Percentiles rank a stretch among this genome's conserved stretches.
Evolutionary conservation across 768 basidiomycete genomes (phyloP).

Genomic region (Rhodocollybia butyracea): DNA sequence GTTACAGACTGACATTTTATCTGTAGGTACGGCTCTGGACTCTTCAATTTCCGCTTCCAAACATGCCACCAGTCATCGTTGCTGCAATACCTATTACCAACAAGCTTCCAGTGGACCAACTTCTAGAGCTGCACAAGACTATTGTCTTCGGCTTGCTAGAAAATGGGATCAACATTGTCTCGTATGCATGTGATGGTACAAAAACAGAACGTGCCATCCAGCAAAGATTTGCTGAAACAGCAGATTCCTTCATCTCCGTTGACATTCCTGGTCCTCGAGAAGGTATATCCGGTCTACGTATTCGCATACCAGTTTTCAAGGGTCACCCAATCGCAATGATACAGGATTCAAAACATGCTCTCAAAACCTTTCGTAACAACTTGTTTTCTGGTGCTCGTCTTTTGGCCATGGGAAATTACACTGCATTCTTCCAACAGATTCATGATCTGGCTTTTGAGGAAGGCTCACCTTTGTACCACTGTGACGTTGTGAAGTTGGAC

Average conservation of each 20-base stretch:
- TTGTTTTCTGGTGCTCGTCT: slow-evolving; percentile 28
- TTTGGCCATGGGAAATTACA: slow-evolving; percentile 20
- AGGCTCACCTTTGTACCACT: slow-evolving; percentile 21
- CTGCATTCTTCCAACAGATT: slow-evolving; percentile 16
- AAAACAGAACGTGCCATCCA: neutral
- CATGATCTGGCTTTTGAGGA: slow-evolving; percentile 13
- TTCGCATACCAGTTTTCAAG: slow-evolving; percentile 11
- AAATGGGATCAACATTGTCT: neutral
- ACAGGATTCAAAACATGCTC: slow-evolving; percentile 33
- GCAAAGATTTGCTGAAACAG: neutral
- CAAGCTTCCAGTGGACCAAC: slow-evolving; percentile 13
- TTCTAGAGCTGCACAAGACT: slow-evolving; percentile 9
- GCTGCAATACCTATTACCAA: slow-evolving; percentile 27
- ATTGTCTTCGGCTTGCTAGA: slow-evolving; percentile 25
- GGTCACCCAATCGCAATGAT: slow-evolving; percentile 23
- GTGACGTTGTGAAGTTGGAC: slow-evolving; percentile 30
- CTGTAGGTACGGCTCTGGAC: slow-evolving; percentile 33
- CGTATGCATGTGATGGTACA: neutral
- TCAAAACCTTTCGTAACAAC: slow-evolving; percentile 34
- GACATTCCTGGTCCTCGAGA: slow-evolving; percentile 1
- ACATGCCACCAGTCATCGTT: slow-evolving; percentile 31
- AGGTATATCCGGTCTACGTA: neutral
- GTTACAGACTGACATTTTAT: slow-evolving; percentile 1
- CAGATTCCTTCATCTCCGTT: neutral
- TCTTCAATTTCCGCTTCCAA: slow-evolving; percentile 26